phyloP scores from a whole-genome alignment of 225 moss, liverwort and hornwort genomes.

The Climacium dendroides region DNA sequence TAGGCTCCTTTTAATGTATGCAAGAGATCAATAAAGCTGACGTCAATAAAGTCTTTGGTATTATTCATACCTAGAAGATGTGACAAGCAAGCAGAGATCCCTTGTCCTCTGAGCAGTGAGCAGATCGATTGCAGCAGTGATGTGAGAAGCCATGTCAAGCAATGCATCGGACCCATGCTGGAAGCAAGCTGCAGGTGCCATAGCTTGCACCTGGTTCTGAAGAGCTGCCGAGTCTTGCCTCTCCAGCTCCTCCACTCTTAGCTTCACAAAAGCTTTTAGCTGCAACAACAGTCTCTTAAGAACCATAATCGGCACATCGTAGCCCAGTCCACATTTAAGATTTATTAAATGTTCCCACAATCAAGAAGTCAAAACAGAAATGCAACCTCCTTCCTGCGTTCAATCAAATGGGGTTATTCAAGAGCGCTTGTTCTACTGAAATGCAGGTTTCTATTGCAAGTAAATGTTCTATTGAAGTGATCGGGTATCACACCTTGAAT shows the following conservation, averaged over 20 bases:
- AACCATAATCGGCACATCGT: neutral
- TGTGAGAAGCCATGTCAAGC: slow-evolving; percentile 51
- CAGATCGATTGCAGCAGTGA: slow-evolving; percentile 47
- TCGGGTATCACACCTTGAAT: neutral
- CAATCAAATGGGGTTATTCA: neutral
- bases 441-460: neutral
- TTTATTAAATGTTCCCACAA: neutral
- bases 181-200: slow-evolving; percentile 63
- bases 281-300: slow-evolving; percentile 1
- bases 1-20: neutral
- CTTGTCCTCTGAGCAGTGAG: slow-evolving; percentile 74
- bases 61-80: slow-evolving; percentile 60
- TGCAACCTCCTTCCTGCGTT: neutral
- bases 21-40: neutral
- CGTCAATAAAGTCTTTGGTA: neutral
- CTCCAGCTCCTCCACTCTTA: slow-evolving; percentile 76
- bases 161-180: slow-evolving; percentile 87
- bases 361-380: neutral
- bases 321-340: neutral
- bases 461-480: neutral
- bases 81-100: slow-evolving; percentile 73
- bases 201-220: slow-evolving; percentile 93
- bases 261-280: slow-evolving; percentile 88
- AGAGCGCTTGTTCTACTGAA: neutral
- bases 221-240: slow-evolving; percentile 65